phyloP scores from a whole-genome alignment of 345 rosid species.

The Gossypium thurberi region DNA sequence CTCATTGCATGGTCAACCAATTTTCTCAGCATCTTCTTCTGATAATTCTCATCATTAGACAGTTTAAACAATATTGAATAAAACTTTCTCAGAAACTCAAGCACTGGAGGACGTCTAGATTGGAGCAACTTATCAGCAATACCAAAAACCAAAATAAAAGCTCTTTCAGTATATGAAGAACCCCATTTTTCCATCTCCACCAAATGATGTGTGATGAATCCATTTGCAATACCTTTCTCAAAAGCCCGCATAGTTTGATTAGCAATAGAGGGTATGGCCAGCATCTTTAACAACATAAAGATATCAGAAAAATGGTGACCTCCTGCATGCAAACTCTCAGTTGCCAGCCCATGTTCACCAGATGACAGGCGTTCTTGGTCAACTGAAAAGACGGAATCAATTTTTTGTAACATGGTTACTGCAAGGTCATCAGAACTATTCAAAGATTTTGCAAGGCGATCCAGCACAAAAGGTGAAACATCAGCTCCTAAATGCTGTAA shows the following conservation, averaged over 20 bases:
- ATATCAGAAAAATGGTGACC: background rate
- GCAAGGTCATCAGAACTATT: constrained; percentile 1
- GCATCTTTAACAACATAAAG: constrained; percentile 1
- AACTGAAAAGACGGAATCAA: background rate
- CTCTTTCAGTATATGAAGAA: background rate
- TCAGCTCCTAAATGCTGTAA: background rate
- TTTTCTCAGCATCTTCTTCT: background rate
- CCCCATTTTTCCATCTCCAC: background rate
- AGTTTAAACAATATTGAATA: background rate
- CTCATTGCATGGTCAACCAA: background rate
- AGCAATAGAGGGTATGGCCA: background rate
- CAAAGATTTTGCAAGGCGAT: background rate
- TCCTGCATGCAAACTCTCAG: background rate
- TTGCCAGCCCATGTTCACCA: background rate
- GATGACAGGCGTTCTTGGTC: background rate
- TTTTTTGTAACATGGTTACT: background rate
- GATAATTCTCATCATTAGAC: background rate
- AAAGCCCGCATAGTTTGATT: background rate
- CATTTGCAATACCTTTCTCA: constrained; percentile 8
- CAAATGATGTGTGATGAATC: background rate
- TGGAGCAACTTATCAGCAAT: background rate
- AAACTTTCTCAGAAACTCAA: background rate
- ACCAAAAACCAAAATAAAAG: background rate
- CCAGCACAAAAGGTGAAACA: background rate
- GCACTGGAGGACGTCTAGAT: background rate